Evolutionary conservation across 2,329 filamentous ascomycete species (phyloP).

Genomic region (Pseudocercospora pini-densiflorae): DNA sequence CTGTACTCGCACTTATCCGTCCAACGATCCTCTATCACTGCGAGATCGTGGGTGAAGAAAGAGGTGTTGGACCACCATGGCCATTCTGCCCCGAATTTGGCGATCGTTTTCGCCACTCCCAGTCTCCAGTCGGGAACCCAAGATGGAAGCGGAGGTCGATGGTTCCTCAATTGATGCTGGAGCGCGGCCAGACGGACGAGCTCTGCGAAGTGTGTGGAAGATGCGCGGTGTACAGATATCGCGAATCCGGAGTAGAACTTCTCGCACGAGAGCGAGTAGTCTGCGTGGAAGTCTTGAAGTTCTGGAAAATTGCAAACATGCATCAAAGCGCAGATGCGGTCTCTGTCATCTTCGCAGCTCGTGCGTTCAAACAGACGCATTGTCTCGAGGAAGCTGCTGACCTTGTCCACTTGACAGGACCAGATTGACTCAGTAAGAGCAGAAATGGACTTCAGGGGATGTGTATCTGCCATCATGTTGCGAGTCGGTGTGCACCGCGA

Average conservation of each 20-base stretch:
- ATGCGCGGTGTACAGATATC: not conserved
- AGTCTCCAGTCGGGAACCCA: slow-evolving; percentile 2
- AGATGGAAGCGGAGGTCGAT: not conserved
- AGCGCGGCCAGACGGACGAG: not conserved
- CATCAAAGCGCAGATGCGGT: not conserved
- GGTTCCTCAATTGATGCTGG: not conserved
- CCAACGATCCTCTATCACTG: not conserved
- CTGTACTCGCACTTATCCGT: not conserved
- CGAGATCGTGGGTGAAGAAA: not conserved
- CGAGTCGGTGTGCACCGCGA: not conserved
- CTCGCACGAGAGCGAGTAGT: not conserved
- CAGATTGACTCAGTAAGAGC: not conserved
- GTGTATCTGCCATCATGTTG: no score
- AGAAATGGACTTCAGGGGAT: not conserved
- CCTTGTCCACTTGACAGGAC: no score
- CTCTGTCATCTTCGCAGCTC: not conserved
- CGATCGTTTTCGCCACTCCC: not conserved
- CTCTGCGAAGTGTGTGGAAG: not conserved
- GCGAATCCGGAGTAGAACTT: not conserved
- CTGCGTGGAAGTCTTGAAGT: not conserved
- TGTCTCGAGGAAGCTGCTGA: no score
- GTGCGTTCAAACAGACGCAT: not conserved
- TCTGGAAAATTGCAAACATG: not conserved
- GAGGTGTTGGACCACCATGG: not conserved
- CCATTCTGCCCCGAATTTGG: not conserved